Conservation (phyloP, 345 rosid genomes). For the Gossypium stocksii region DNA sequence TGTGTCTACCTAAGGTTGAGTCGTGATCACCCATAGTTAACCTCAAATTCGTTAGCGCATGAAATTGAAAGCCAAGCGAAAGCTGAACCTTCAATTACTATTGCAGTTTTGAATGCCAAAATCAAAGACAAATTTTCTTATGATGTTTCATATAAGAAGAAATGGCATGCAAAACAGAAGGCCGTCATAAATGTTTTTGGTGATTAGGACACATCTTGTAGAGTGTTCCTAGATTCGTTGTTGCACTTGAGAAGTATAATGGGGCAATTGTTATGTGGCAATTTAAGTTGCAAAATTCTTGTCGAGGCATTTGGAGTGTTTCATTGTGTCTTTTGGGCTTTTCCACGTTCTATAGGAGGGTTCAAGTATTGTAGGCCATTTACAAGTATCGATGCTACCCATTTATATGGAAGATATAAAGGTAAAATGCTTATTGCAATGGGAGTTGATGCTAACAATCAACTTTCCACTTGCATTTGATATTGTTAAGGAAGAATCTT, state of each 20-base stretch:
- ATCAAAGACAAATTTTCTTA: no score
- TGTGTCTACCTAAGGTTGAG: neutral
- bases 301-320: neutral
- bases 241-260: constrained; percentile 3
- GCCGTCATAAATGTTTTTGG: neutral
- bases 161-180: no score
- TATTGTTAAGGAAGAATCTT: neutral
- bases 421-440: constrained; percentile 6
- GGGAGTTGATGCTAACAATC: neutral
- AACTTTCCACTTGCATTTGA: neutral
- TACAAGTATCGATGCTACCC: neutral
- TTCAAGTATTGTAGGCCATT: neutral
- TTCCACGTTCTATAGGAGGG: neutral
- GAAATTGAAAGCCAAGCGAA: constrained; percentile 2
- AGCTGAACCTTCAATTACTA: no score
- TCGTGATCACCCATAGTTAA: neutral
- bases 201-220: constrained; percentile 2
- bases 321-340: constrained; percentile 1
- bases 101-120: no score
- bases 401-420: constrained; percentile 10
- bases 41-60: neutral
- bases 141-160: no score
- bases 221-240: neutral
- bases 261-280: neutral
- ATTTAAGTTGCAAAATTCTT: neutral